A percentile compares a stretch with the other conserved stretches of the same genome.
Conservation (phyloP, 768 basidiomycete species). For the Clathrus columnatus region DNA sequence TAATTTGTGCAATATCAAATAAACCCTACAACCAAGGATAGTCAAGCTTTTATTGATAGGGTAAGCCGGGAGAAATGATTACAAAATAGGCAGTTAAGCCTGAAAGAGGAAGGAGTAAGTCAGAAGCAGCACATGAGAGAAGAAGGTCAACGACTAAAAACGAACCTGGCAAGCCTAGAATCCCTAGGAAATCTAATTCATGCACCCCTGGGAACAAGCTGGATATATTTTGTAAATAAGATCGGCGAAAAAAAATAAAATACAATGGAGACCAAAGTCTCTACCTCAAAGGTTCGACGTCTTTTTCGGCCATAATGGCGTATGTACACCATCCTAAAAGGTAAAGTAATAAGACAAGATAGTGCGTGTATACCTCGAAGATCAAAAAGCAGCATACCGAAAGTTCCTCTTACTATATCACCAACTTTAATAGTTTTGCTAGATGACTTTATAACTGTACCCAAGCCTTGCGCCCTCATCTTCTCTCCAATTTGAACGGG, state of each 20-base stretch:
- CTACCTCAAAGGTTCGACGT: conserved; percentile 41
- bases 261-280: background rate
- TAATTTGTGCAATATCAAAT: conserved; percentile 68
- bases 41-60: conserved; percentile 7
- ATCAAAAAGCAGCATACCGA: conserved; percentile 35
- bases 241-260: background rate
- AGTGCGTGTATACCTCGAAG: too few species aligned
- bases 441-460: conserved; percentile 49
- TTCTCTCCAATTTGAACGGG: conserved; percentile 65
- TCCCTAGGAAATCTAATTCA: conserved; percentile 72
- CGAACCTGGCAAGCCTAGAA: conserved; percentile 67
- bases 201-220: conserved; percentile 54
- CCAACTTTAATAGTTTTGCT: conserved; percentile 52
- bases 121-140: too few species aligned
- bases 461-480: conserved; percentile 68
- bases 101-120: too few species aligned
- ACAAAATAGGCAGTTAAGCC: conserved; percentile 90
- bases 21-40: conserved; percentile 70
- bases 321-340: conserved; percentile 71
- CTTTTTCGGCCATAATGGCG: conserved; percentile 47
- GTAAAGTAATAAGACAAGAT: background rate
- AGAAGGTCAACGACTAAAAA: background rate
- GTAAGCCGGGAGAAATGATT: too few species aligned
- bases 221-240: background rate
- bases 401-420: conserved; percentile 54